Percentiles rank a stretch among this genome's conserved stretches.
Conservation (phyloP, 1,284 basidiomycete genomes). For the Coriolopsis trogii region DNA sequence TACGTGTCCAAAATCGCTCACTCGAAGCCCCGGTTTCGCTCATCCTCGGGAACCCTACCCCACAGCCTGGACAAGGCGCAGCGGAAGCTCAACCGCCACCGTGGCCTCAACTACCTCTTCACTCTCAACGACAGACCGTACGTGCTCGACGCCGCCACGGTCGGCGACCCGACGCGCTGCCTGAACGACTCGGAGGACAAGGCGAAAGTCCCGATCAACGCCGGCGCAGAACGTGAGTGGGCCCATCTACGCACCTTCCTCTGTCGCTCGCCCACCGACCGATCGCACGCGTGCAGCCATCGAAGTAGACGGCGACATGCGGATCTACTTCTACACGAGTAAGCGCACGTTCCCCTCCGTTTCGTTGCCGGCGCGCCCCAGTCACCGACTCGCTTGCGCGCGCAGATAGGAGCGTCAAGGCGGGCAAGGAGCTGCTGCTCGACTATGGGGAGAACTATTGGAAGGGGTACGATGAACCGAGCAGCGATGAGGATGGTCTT, state of each 20-base stretch:
- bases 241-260: neutral
- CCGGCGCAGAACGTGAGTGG: conserved; percentile 44
- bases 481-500: neutral
- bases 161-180: conserved; percentile 60
- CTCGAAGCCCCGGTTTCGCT: too few relatives aligned
- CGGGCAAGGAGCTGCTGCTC: conserved; percentile 51
- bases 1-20: too few relatives aligned
- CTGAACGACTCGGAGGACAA: conserved; percentile 55
- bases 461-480: neutral
- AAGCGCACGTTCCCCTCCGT: conserved; percentile 21
- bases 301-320: conserved; percentile 59
- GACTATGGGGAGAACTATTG: conserved; percentile 51
- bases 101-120: conserved; percentile 59
- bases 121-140: conserved; percentile 37
- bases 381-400: neutral
- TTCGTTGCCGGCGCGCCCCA: neutral
- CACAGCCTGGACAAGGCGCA: neutral
- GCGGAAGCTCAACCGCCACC: conserved; percentile 41
- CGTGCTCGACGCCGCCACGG: conserved; percentile 51
- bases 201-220: conserved; percentile 38
- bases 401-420: conserved; percentile 38
- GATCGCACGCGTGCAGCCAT: conserved; percentile 38
- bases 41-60: neutral
- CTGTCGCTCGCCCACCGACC: neutral
- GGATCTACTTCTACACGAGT: conserved; percentile 62